phyloP scores from a whole-genome alignment of 108 stramenopile genomes.

The Bacterosira constricta region DNA sequence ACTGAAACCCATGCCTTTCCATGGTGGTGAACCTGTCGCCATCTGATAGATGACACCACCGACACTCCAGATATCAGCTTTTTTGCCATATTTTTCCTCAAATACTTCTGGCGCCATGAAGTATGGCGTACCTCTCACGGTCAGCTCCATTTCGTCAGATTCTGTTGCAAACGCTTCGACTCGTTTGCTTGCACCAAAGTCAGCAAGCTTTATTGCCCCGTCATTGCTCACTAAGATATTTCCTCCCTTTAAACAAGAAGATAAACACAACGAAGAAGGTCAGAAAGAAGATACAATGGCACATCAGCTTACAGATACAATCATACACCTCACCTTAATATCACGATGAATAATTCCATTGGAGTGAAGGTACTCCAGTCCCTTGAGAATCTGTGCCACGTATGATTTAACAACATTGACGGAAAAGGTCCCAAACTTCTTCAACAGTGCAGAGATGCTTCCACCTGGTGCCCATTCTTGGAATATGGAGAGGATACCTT shows the following conservation, averaged over 20 bases:
- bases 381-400: conserved; percentile 85
- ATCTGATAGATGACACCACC: conserved; percentile 92
- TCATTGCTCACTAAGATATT: conserved; percentile 94
- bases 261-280: neutral
- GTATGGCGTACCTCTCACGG: conserved; percentile 86
- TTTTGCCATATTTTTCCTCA: conserved; percentile 82
- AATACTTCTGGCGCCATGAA: conserved; percentile 96
- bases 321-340: conserved; percentile 60
- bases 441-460: conserved; percentile 75
- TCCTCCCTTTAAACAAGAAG: conserved; percentile 67
- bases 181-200: conserved; percentile 90
- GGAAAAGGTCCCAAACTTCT: conserved; percentile 89
- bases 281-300: neutral
- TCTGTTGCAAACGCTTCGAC: conserved; percentile 52
- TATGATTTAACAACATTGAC: conserved; percentile 77
- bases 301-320: neutral
- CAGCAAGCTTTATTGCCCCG: conserved; percentile 92
- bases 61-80: conserved; percentile 91
- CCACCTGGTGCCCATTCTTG: conserved; percentile 99
- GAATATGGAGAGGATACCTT: conserved; percentile 86
- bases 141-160: conserved; percentile 69
- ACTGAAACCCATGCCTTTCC: conserved; percentile 90
- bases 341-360: conserved; percentile 94
- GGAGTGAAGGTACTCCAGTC: conserved; percentile 90
- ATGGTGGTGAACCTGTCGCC: conserved; percentile 86